Percentiles rank a stretch among this genome's conserved stretches.
These are phyloP conservation scores for Fraxinus dipetala DNA, from an alignment of 305 asterid species.

Conservation along the genomic window DNA sequence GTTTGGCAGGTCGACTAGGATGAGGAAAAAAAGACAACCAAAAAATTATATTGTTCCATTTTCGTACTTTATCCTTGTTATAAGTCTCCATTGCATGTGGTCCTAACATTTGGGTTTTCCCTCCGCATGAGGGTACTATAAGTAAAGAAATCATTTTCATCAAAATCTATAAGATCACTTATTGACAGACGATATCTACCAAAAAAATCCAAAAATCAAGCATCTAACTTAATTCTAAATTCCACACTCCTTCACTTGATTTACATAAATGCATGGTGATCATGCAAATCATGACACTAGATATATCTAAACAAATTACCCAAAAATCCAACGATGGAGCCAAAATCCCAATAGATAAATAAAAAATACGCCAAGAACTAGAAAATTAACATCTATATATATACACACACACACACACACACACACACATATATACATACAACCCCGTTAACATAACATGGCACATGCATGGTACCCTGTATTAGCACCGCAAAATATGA, in stretches of 20 bases:
- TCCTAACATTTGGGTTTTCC: background rate
- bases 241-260: background rate
- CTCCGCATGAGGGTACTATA: background rate
- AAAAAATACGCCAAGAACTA: background rate
- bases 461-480: background rate
- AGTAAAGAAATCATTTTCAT: background rate
- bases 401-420: no score
- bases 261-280: background rate
- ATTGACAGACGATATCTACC: background rate
- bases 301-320: background rate
- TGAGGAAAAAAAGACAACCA: background rate
- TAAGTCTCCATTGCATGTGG: background rate
- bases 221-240: background rate
- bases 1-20: background rate
- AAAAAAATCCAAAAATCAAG: background rate
- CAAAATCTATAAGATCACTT: background rate
- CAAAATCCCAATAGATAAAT: background rate
- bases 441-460: background rate
- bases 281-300: background rate
- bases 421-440: background rate
- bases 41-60: background rate
- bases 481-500: no score
- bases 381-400: background rate
- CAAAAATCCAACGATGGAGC: background rate
- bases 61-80: background rate